phyloP scores from a whole-genome alignment of 192 early-diverging fungal species.

The Chytriomyces sp. region DNA sequence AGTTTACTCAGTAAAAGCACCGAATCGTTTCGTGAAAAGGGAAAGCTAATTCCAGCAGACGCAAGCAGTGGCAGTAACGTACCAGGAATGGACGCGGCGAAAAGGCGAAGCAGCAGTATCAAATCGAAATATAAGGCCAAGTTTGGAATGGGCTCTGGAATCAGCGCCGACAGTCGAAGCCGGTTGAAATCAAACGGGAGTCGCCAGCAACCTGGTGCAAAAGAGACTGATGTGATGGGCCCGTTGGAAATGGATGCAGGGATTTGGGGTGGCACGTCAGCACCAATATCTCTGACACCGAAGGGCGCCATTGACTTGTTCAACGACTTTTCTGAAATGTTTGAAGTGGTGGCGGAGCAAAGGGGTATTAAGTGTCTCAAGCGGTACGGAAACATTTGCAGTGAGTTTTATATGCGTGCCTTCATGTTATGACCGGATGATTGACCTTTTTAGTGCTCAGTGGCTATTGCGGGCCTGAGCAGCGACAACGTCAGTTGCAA shows the following conservation, averaged over 20 bases:
- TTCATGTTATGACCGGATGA: neutral
- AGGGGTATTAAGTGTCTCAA: constrained; percentile 2
- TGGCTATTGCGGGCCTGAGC: constrained; percentile 16
- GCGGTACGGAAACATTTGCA: constrained; percentile 25
- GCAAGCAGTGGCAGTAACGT: neutral
- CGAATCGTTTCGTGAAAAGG: neutral
- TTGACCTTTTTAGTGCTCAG: neutral
- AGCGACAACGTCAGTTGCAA: constrained; percentile 20
- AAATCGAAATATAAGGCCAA: no score
- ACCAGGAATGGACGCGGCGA: neutral
- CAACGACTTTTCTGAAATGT: constrained; percentile 35
- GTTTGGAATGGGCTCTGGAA: neutral
- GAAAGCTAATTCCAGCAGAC: neutral
- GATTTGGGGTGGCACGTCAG: constrained; percentile 21
- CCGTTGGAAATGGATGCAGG: neutral
- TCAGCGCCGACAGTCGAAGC: neutral
- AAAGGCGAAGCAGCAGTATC: no score
- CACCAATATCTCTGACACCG: constrained; percentile 7
- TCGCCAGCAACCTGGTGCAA: neutral
- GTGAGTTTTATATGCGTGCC: constrained; percentile 1
- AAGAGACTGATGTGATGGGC: neutral
- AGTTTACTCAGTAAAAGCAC: neutral
- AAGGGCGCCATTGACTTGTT: constrained; percentile 29
- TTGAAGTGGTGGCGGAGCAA: constrained; percentile 30
- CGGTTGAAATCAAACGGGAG: neutral